These are phyloP conservation scores for Glycine soja DNA, from an alignment of 306 rosid species.

Conservation along the genomic window DNA sequence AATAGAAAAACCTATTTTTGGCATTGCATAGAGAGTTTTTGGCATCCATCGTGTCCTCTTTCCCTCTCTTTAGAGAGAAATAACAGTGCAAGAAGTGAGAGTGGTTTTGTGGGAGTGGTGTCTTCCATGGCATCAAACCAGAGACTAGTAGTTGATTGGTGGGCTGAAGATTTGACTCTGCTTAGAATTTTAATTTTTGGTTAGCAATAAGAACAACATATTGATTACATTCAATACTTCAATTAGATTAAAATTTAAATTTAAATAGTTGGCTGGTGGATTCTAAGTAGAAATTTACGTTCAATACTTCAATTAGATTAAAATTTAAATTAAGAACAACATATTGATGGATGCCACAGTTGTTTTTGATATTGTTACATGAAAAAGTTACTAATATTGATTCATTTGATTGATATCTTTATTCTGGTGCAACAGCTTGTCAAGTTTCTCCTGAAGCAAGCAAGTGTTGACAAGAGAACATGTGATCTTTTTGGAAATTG, in stretches of 20 bases:
- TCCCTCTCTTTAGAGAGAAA: no score
- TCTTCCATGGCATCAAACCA: constrained; percentile 59
- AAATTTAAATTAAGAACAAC: constrained; percentile 18
- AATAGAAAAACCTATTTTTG: neutral
- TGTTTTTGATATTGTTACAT: constrained; percentile 31
- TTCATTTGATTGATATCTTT: no score
- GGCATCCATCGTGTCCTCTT: no score
- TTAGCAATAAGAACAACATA: neutral
- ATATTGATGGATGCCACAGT: constrained; percentile 23
- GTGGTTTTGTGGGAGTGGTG: constrained; percentile 49
- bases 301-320: constrained; percentile 22
- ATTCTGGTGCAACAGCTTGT: constrained; percentile 76
- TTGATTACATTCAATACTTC: no score
- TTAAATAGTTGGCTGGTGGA: no score
- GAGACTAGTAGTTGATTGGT: constrained; percentile 81
- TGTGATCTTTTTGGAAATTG: constrained; percentile 91
- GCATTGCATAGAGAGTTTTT: no score
- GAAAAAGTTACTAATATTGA: constrained; percentile 50
- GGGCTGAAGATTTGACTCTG: constrained; percentile 93
- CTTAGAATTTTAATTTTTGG: constrained; percentile 59
- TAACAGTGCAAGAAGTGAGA: constrained; percentile 42
- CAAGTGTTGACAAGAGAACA: constrained; percentile 90
- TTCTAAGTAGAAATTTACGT: constrained; percentile 27
- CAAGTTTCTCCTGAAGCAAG: constrained; percentile 95
- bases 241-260: no score